Percentiles rank a stretch among this genome's conserved stretches.
These are phyloP conservation scores for Dichotomopilus funicola DNA, from an alignment of 2,329 filamentous ascomycete species.

Conservation along the genomic window DNA sequence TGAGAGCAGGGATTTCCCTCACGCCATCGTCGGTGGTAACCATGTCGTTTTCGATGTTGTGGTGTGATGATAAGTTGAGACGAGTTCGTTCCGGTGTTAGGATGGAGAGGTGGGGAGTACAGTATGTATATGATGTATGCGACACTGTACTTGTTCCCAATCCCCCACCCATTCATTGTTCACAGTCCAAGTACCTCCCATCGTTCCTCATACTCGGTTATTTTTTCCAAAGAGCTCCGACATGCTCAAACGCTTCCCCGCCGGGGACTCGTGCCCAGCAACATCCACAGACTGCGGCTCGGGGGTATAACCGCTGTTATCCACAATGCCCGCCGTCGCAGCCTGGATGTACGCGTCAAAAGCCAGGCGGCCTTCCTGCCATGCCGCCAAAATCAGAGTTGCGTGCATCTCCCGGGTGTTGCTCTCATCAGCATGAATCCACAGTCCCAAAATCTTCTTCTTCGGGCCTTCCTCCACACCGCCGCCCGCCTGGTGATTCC, in stretches of 20 bases:
- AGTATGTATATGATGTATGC: background rate
- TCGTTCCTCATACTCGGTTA: conserved; percentile 5
- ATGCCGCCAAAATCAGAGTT: conserved; percentile 35
- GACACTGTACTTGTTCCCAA: background rate
- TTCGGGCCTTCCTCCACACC: conserved; percentile 18
- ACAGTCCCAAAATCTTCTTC: conserved; percentile 44
- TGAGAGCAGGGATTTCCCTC: background rate
- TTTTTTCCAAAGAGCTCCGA: conserved; percentile 37
- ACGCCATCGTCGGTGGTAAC: background rate
- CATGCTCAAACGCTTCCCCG: conserved; percentile 37
- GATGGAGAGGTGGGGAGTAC: background rate
- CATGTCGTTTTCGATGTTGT: background rate
- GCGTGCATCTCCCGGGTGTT: conserved; percentile 24
- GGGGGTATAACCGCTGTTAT: conserved; percentile 1
- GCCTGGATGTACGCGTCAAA: conserved; percentile 15
- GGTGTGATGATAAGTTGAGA: background rate
- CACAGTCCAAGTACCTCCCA: background rate
- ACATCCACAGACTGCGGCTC: background rate
- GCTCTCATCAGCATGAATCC: conserved; percentile 40
- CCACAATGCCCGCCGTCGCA: conserved; percentile 8
- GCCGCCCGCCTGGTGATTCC: conserved; percentile 3
- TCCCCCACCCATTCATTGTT: background rate
- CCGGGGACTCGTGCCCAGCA: conserved; percentile 14
- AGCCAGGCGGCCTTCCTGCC: conserved; percentile 29
- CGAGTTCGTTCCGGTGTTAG: background rate